These are phyloP conservation scores for Pyricularia pennisetigena DNA, from an alignment of 2,329 filamentous ascomycete genomes.

Conservation along the genomic window DNA sequence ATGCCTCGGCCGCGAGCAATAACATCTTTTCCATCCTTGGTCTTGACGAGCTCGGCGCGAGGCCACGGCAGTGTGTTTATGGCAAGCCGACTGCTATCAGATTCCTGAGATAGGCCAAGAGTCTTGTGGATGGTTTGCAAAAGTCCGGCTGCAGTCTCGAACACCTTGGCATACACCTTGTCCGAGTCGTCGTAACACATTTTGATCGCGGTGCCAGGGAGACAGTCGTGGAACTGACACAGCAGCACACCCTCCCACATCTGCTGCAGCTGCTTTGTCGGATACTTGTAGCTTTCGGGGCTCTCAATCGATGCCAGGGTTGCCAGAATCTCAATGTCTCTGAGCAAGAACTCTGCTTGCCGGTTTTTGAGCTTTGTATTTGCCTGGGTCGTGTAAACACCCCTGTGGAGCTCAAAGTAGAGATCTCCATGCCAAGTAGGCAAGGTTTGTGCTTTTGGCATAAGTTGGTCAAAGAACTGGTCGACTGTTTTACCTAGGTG, in stretches of 20 bases:
- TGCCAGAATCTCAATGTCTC: slow-evolving; percentile 56
- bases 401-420: slow-evolving; percentile 60
- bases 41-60: slow-evolving; percentile 39
- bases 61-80: slow-evolving; percentile 55
- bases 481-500: slow-evolving; percentile 56
- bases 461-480: slow-evolving; percentile 54
- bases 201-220: slow-evolving; percentile 57
- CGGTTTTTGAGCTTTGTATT: slow-evolving; percentile 61
- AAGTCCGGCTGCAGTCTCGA: slow-evolving; percentile 42
- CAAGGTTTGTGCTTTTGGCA: slow-evolving; percentile 49
- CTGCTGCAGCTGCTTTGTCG: slow-evolving; percentile 54
- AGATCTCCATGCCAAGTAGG: slow-evolving; percentile 63
- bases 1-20: slow-evolving; percentile 16
- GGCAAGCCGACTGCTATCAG: slow-evolving; percentile 6
- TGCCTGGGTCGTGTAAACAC: slow-evolving; percentile 59
- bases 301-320: slow-evolving; percentile 49
- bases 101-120: slow-evolving; percentile 37
- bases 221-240: slow-evolving; percentile 61
- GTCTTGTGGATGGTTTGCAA: slow-evolving; percentile 41
- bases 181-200: slow-evolving; percentile 63
- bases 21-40: slow-evolving; percentile 22
- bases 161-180: slow-evolving; percentile 49
- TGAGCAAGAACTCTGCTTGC: slow-evolving; percentile 50
- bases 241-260: slow-evolving; percentile 60
- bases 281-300: slow-evolving; percentile 45